A percentile compares a stretch with the other conserved stretches of the same genome.
Evolutionary conservation across 2,329 filamentous ascomycete genomes (phyloP).

Genomic region (Ophiostoma himal-ulmi): DNA sequence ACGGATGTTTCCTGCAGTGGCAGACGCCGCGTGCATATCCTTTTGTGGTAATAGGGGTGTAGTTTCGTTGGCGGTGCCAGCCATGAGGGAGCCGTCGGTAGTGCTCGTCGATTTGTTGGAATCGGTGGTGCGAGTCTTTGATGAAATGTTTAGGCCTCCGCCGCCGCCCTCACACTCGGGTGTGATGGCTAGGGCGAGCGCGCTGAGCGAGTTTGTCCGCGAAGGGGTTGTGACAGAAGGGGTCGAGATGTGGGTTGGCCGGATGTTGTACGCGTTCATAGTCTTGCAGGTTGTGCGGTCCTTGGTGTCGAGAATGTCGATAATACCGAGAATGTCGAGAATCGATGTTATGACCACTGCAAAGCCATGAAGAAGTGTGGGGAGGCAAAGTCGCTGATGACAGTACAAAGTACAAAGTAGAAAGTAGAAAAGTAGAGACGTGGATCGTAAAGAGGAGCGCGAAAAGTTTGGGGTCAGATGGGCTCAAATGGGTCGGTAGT

Average conservation of each 20-base stretch:
- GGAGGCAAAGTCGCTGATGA: not conserved
- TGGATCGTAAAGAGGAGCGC: not conserved
- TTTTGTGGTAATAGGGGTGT: conserved; percentile 54
- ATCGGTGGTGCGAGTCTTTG: conserved; percentile 27
- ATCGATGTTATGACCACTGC: conserved; percentile 32
- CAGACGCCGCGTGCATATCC: conserved; percentile 26
- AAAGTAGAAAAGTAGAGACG: not conserved
- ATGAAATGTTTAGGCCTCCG: conserved; percentile 31
- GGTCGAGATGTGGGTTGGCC: conserved; percentile 74
- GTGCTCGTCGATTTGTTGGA: conserved; percentile 32
- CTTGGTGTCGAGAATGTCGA: not conserved
- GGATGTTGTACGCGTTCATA: conserved; percentile 97
- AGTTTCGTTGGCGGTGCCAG: conserved; percentile 52
- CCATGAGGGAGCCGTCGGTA: conserved; percentile 17
- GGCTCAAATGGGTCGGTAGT: not conserved
- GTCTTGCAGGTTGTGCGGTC: conserved; percentile 39
- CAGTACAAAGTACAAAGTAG: not conserved
- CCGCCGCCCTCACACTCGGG: conserved; percentile 38
- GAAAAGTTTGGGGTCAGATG: conserved; percentile 9
- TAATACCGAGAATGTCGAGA: conserved; percentile 20
- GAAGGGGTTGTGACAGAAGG: conserved; percentile 51
- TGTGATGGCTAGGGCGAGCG: conserved; percentile 44
- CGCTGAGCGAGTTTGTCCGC: conserved; percentile 56
- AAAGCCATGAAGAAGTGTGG: conserved; percentile 48
- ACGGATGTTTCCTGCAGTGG: conserved; percentile 29